Evolutionary conservation across 208 protist genomes (phyloP), one percentile per base, ranked within the genome.

Genomic region (Borovskyia barvae): DNA sequence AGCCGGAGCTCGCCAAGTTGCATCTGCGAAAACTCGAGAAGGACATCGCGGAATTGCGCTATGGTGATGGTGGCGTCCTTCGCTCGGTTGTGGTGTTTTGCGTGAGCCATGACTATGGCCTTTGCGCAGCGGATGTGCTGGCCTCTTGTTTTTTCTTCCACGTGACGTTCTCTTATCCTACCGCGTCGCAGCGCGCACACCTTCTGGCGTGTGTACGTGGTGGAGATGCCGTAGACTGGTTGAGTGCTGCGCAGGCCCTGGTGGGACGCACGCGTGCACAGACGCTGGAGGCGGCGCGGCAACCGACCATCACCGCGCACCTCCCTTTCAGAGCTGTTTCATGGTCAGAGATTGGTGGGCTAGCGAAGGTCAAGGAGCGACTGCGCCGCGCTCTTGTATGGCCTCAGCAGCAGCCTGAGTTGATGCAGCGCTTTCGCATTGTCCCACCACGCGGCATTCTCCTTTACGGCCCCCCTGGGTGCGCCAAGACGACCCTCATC

Each of bases 271-370:
- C 84, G 5, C 55, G 67, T 19, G 51, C 48, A 12, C 76, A 81
- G 49, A 82, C 89, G 55, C 57, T 87, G 36, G 58, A 59, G n/a
- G 71, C 68, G 15, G 84, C 76, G 17, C 50, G 55, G 14, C 42
- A 33, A 9, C 50, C 60, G 4, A 51, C 32, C 19, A 55, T 59
- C 41, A 12, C 24, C 15, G 48, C 59, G 36, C 48, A 20, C 4
- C 68, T 70, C 14, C 77, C 72, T 0, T 90, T 87, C 35, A 77
- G 81, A 30, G 32, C 61, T 5, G 67, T 98, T 11, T 86, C 85
- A 5, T 99, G 99, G 99, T 87, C 86, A 11, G 97, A 99, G 63
- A 99, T 99, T 85, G 99, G 99, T 62, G 99, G 99, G 45, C 84
- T 99, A 5, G 85, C 97, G 47, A 68, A 94, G 30, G 96, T 99